Base-by-base conservation (phyloP, 805 yeast genomes). In the Monosporozyma aquatica region DNA sequence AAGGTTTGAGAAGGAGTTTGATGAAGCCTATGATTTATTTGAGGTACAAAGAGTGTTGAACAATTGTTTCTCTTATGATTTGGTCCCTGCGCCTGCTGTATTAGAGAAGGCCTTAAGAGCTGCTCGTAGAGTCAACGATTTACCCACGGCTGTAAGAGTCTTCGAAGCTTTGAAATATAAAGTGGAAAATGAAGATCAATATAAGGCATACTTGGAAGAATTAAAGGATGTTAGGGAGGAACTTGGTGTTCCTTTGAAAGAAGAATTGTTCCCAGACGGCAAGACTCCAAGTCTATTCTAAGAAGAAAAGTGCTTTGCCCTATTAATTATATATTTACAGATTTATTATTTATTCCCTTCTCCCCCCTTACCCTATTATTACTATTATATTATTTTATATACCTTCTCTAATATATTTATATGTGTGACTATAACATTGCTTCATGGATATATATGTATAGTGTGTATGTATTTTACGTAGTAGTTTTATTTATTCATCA, bases 61-160 rank as follows among this genome's bases (percentile, higher is more conserved):
- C 80, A 92, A 92, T 74, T 87, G 95, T 69, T 92, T 92, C 74
- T 85, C 97, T 13, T 92, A 92, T 74, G 98, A 92, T 71, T 78
- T 92, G 68, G 98, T 92, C 44, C 98, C 98, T 54, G 90, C 98
- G 24, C 98, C 98, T 53, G 78, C 83, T 48, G 97, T 92, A 49
- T 76, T 92, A 61, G 95, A 86, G 70, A 85, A 83, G 70, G 98
- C 98, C 38, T 75, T 92, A 64, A 80, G 85, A 71, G 98, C 98
- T 38, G 89, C 97, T 57, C 89, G 98, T 80, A 86, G 97, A 72
- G 97, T 92, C 54, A 87, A 92, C 70, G 98, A 92, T 72, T 86
- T 86, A 71, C 96, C 98, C 48, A 89, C 97, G 47, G 98, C 98
- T 43, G 92, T 87, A 55, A 85, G 98, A 72, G 95, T 95, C 44